Percentiles rank a stretch among this genome's conserved stretches.
These are phyloP conservation scores for Alternaria infectoria DNA, from an alignment of 2,329 filamentous ascomycete species.

Conservation along the genomic window DNA sequence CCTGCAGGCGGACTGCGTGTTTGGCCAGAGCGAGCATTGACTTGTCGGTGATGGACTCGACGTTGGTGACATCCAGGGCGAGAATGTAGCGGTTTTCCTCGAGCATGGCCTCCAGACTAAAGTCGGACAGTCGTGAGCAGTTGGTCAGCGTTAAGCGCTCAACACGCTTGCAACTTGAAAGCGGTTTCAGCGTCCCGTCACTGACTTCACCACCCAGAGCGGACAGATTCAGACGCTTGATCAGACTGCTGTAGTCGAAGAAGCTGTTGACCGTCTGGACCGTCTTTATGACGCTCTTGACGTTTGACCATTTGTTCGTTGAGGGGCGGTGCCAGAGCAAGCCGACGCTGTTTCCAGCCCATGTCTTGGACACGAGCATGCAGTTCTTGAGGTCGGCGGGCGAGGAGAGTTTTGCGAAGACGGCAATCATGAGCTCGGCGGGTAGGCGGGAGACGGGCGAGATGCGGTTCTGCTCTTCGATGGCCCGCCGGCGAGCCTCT, in stretches of 20 bases:
- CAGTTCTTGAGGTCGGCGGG: constrained; percentile 81
- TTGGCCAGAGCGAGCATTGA: constrained; percentile 79
- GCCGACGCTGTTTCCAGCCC: constrained; percentile 91
- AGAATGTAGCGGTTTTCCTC: constrained; percentile 80
- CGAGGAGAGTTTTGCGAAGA: constrained; percentile 83
- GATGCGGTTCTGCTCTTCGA: constrained; percentile 69
- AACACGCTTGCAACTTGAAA: constrained; percentile 85
- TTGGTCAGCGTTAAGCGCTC: constrained; percentile 92
- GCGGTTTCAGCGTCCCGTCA: constrained; percentile 85
- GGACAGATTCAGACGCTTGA: constrained; percentile 90
- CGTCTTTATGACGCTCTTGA: constrained; percentile 80
- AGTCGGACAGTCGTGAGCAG: constrained; percentile 83
- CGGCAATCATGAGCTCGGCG: constrained; percentile 90
- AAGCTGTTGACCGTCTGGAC: constrained; percentile 75
- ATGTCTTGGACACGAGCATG: constrained; percentile 93
- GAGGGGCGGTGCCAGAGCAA: constrained; percentile 93
- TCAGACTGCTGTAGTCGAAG: constrained; percentile 87
- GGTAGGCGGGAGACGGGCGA: constrained; percentile 86
- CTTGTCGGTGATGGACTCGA: constrained; percentile 79
- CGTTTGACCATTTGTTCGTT: constrained; percentile 84
- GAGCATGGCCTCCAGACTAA: constrained; percentile 79
- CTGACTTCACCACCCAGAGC: constrained; percentile 77
- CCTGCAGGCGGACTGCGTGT: constrained; percentile 85
- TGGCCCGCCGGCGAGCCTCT: constrained; percentile 63
- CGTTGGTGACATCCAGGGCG: constrained; percentile 86